Base-by-base conservation (phyloP, 2,329 filamentous ascomycete species). In the Botrytis hyacinthi region DNA sequence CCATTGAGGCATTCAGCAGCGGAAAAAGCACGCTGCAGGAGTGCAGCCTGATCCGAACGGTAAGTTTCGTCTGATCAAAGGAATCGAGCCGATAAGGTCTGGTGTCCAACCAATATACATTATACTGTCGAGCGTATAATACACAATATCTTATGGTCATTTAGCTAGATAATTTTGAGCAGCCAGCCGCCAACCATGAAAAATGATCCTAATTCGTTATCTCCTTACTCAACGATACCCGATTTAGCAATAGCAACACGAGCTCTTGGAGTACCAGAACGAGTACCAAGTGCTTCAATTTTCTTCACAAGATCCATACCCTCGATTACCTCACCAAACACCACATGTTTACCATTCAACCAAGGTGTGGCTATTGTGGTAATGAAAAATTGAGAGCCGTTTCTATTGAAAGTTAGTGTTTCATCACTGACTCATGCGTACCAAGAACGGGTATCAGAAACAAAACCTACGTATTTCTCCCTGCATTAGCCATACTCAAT, bases 351-450 rank as follows among this genome's bases (percentile, higher is more conserved):
- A 82, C 90, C 90, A 82, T 99, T 94, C 48, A 98, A 89, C 82
- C 98, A 96, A 62, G 94, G 95, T 18, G 96, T 98, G 26, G 91
- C 87, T 37, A 97, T 93, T 22, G 96, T 98, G 63, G 96, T 99
- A 79, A 98, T 87, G 88, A 99, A 99, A 88, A 99, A 99, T 81
- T 99, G 96, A 67, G 93, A 97, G 80, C 96, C 96, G 86, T 99
- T 99, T 83, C 96, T 97, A 76, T 84, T 85, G 40, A 85, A 87
- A 86, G 85, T 57, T 35, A 66, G 26, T 26, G 1, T 3, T 29
- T 22, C 9, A 29, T 35, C n/a, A 3, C 48, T 3, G 5, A 16
- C 22, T 65, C 29, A 65, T 5, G 1, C 1, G 8, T 22, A 22
- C 22, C n/a, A 40, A 12, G 14, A 40, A 18, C 6, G 2, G 85